phyloP scores from a whole-genome alignment of 2,329 filamentous ascomycete species.

The Apiospora koreana region DNA sequence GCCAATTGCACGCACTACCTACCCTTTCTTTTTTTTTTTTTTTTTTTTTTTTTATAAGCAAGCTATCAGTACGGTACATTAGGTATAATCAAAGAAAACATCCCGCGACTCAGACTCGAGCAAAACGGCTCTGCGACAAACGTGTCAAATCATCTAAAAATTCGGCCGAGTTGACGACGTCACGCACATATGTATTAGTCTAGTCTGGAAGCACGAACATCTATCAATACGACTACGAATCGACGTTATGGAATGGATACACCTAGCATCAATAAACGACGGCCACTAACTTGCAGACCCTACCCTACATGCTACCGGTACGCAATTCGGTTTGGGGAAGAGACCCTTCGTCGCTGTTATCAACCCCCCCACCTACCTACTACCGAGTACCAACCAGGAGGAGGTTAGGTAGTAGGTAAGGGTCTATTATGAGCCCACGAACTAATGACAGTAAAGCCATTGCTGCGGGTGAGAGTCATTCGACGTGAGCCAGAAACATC shows the following conservation, averaged over 20 bases:
- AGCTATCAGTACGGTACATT: no score
- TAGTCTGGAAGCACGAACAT: no score
- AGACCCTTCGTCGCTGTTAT: not conserved
- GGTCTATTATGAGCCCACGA: not conserved
- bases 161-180: not conserved
- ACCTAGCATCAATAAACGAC: no score
- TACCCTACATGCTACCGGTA: no score
- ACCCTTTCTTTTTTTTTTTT: not conserved
- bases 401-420: no score
- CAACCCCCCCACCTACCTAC: not conserved
- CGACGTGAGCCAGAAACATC: not conserved
- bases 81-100: not conserved
- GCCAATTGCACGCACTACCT: no score
- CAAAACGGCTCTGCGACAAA: not conserved
- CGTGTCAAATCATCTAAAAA: not conserved
- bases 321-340: no score
- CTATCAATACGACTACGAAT: no score
- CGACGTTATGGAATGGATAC: no score
- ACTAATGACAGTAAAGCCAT: not conserved
- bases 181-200: no score
- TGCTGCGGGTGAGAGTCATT: conserved; percentile 1
- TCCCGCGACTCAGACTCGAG: not conserved
- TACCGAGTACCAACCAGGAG: no score
- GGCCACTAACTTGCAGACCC: no score
- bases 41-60: not conserved